These are phyloP conservation scores for Stemphylium vesicarium DNA, from an alignment of 2,329 filamentous ascomycete genomes.

Conservation along the genomic window DNA sequence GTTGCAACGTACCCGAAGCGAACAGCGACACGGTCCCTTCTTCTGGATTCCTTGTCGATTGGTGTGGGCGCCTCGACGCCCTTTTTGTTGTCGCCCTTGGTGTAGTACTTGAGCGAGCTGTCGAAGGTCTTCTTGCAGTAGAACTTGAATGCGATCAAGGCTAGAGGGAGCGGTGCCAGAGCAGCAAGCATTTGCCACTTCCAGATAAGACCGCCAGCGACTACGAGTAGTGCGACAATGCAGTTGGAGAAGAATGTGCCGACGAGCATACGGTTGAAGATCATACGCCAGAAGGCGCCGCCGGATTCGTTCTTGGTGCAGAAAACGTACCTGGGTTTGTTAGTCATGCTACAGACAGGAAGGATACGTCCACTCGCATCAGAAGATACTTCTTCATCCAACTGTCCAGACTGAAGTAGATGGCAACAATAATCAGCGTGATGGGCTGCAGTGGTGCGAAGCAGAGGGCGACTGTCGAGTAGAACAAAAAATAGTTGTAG, in stretches of 20 bases:
- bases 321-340: constrained; percentile 69
- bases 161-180: constrained; percentile 75
- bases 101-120: constrained; percentile 79
- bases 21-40: constrained; percentile 71
- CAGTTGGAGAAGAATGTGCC: constrained; percentile 78
- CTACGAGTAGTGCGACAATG: constrained; percentile 77
- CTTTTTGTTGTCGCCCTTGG: constrained; percentile 64
- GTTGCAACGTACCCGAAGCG: constrained; percentile 65
- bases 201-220: constrained; percentile 62
- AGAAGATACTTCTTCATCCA: constrained; percentile 95
- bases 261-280: constrained; percentile 94
- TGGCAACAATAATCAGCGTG: constrained; percentile 80
- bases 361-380: constrained; percentile 57
- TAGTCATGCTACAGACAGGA: not conserved
- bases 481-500: constrained; percentile 98
- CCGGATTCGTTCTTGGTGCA: constrained; percentile 96
- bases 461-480: constrained; percentile 84
- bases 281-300: constrained; percentile 86
- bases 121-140: constrained; percentile 82
- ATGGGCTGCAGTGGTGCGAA: constrained; percentile 87
- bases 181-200: constrained; percentile 67
- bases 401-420: constrained; percentile 88
- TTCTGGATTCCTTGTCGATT: constrained; percentile 52
- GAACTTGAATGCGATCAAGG: constrained; percentile 83
- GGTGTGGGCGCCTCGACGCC: constrained; percentile 54